A percentile compares a stretch with the other conserved stretches of the same genome.
phyloP scores from a whole-genome alignment of 148 eudicot species.

The Rhododendron mucronatum region DNA sequence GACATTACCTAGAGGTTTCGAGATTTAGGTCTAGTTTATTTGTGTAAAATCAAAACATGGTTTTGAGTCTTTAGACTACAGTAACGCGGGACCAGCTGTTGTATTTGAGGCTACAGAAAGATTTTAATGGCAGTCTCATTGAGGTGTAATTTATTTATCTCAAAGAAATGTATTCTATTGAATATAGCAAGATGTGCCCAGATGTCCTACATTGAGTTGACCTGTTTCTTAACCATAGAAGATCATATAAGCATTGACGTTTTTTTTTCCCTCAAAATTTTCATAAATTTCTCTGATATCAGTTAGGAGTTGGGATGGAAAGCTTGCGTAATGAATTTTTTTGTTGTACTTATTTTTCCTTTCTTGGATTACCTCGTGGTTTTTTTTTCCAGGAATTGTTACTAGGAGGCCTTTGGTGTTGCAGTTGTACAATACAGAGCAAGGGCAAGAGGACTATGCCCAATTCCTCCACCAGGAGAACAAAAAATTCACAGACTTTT shows the following conservation, averaged over 20 bases:
- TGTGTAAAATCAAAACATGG: background rate
- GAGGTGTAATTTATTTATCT: background rate
- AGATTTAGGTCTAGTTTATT: background rate
- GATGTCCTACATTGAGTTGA: background rate
- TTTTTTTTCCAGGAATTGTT: conserved; percentile 47
- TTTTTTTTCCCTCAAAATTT: background rate
- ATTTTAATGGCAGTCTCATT: background rate
- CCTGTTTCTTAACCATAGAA: background rate
- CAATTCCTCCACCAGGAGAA: conserved; percentile 58
- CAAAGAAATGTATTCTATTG: background rate
- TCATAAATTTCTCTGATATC: background rate
- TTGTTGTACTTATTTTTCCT: background rate
- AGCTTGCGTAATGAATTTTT: background rate
- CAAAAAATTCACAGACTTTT: conserved; percentile 43
- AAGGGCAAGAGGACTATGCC: conserved; percentile 54
- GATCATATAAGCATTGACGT: background rate
- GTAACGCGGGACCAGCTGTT: background rate
- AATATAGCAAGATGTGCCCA: background rate
- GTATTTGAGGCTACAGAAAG: background rate
- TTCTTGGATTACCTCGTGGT: background rate
- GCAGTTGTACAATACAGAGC: conserved; percentile 51
- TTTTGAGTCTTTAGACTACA: too few species aligned
- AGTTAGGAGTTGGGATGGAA: background rate
- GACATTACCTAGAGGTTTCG: background rate
- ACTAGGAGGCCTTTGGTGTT: conserved; percentile 70